Evolutionary conservation across 805 yeast species (phyloP).

Genomic region (Teunomyces panamensis): DNA sequence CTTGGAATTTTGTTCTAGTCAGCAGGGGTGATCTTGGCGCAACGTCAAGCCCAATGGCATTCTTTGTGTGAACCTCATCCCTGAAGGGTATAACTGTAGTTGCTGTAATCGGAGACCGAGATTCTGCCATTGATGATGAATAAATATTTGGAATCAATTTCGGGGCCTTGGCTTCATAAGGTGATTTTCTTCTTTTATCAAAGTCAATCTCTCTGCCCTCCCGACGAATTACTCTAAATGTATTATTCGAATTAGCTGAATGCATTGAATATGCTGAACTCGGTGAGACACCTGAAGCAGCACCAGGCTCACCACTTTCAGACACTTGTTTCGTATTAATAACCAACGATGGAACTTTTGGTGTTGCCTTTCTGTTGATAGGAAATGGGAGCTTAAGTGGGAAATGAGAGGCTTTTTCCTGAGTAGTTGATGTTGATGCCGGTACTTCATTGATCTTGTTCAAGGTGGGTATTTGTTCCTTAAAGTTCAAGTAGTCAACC

Average conservation of each 20-base stretch:
- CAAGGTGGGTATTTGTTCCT: constrained; percentile 27
- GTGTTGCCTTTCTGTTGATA: constrained; percentile 4
- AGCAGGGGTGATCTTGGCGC: constrained; percentile 1
- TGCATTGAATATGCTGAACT: not conserved
- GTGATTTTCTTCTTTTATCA: constrained; percentile 74
- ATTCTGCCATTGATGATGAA: constrained; percentile 32
- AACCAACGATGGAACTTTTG: constrained; percentile 13
- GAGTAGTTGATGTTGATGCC: not conserved
- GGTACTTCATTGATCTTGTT: not conserved
- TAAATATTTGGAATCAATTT: constrained; percentile 31
- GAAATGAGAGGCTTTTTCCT: constrained; percentile 5
- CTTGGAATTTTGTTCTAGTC: not conserved
- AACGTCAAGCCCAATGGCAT: not conserved
- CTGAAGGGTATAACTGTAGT: constrained; percentile 28
- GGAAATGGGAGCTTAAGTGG: constrained; percentile 17
- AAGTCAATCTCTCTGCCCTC: constrained; percentile 76
- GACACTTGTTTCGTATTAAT: constrained; percentile 13
- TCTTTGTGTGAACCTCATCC: constrained; percentile 15
- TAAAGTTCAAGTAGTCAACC: constrained; percentile 57
- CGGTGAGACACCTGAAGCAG: not conserved
- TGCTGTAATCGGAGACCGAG: constrained; percentile 34
- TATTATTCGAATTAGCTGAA: constrained; percentile 18
- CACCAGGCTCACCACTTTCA: not conserved
- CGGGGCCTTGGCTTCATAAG: constrained; percentile 52
- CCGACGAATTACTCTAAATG: constrained; percentile 67